A percentile compares a stretch with the other conserved stretches of the same genome.
Conservation (phyloP, 1,139 yeast species). For the Zygoascus sp. region DNA sequence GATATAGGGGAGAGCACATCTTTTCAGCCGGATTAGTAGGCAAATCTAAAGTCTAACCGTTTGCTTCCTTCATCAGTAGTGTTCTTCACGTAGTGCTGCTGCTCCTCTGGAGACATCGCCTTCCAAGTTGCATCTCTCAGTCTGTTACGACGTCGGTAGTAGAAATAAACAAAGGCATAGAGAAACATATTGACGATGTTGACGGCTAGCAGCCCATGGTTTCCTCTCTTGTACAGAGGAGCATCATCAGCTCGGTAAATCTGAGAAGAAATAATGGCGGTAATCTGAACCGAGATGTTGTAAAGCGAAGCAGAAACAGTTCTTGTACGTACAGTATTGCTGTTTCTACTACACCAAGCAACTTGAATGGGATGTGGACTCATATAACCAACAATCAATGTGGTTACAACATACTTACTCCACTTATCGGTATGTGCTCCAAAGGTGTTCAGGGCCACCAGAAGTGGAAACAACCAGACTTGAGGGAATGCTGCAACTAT, state of each 20-base stretch:
- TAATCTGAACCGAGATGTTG: conserved; percentile 54
- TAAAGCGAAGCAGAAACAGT: conserved; percentile 54
- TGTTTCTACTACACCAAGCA: conserved; percentile 52
- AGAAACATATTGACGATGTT: conserved; percentile 27
- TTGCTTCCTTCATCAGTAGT: conserved; percentile 50
- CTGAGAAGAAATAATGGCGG: conserved; percentile 44
- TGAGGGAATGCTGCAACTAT: conserved; percentile 32
- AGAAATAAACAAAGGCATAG: conserved; percentile 25
- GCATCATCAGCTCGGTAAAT: conserved; percentile 49
- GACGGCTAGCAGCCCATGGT: conserved; percentile 39
- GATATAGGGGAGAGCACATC: no score
- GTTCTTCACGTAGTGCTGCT: conserved; percentile 39
- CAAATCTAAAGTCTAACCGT: conserved; percentile 47
- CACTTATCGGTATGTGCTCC: conserved; percentile 31
- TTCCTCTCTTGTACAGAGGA: conserved; percentile 52
- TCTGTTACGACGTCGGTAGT: conserved; percentile 45
- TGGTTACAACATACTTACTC: conserved; percentile 49
- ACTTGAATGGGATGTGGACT: conserved; percentile 54
- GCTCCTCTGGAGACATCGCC: conserved; percentile 44
- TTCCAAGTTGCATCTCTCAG: conserved; percentile 44
- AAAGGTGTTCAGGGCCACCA: conserved; percentile 34
- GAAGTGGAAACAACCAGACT: conserved; percentile 36
- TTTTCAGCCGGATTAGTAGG: conserved; percentile 27
- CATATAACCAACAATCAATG: conserved; percentile 45
- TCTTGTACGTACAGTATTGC: conserved; percentile 51